These are phyloP conservation scores for Sporothrix luriei DNA, from an alignment of 2,329 filamentous ascomycete species.

Conservation along the genomic window DNA sequence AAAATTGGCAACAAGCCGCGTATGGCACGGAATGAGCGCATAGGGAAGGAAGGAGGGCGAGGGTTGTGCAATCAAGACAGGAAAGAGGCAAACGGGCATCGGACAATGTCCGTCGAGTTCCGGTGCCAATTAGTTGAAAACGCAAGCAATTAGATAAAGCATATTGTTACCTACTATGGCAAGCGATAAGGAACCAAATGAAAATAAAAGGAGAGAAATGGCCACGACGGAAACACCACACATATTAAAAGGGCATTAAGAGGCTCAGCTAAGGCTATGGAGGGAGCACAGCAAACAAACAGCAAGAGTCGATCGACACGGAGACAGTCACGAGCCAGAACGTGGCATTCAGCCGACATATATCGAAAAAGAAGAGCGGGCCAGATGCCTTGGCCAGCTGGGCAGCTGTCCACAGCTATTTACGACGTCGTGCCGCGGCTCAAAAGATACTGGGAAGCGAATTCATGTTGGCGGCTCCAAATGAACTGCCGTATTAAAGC, in stretches of 20 bases:
- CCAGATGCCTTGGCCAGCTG: slow-evolving; percentile 11
- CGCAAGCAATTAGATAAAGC: background rate
- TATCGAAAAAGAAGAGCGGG: background rate
- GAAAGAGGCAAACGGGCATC: background rate
- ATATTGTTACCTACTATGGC: background rate
- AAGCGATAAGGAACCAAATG: background rate
- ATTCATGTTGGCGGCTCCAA: slow-evolving; percentile 18
- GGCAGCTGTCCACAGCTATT: slow-evolving; percentile 8
- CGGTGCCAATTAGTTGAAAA: background rate
- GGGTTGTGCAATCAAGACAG: slow-evolving; percentile 10
- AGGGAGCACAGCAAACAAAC: background rate
- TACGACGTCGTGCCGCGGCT: slow-evolving; percentile 1
- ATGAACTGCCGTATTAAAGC: slow-evolving; percentile 21
- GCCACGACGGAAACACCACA: background rate
- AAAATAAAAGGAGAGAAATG: background rate
- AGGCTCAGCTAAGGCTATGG: background rate
- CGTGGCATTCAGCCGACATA: slow-evolving; percentile 23
- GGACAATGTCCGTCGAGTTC: background rate
- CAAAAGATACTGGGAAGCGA: slow-evolving; percentile 14
- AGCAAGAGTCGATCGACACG: background rate
- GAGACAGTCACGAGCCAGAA: background rate
- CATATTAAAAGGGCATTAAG: background rate
- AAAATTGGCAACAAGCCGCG: background rate
- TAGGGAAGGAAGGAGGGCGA: background rate
- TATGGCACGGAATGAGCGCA: slow-evolving; percentile 17